Conservation (phyloP, 2,329 filamentous ascomycete species). For the Aspergillus ibericus region DNA sequence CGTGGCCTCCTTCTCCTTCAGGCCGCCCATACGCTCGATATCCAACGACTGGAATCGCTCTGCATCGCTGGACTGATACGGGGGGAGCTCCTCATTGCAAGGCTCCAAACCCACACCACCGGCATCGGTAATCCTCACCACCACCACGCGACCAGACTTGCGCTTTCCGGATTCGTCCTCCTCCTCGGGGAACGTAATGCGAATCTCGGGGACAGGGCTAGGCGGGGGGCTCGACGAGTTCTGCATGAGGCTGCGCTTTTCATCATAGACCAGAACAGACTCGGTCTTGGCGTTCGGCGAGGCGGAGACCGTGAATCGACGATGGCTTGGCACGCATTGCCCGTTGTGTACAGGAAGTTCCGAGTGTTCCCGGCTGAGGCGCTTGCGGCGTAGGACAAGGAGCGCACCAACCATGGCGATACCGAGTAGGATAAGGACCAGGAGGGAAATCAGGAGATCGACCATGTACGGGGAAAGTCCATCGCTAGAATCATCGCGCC, state of each 20-base stretch:
- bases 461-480: conserved; percentile 64
- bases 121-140: conserved; percentile 86
- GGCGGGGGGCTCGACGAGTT: conserved; percentile 73
- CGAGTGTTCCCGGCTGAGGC: conserved; percentile 52
- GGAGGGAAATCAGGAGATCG: conserved; percentile 74
- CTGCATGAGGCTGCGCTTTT: conserved; percentile 75
- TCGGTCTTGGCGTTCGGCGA: conserved; percentile 60
- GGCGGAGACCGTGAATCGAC: conserved; percentile 59
- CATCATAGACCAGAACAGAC: conserved; percentile 72
- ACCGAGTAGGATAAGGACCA: conserved; percentile 73
- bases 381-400: conserved; percentile 69
- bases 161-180: conserved; percentile 74
- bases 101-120: conserved; percentile 85
- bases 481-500: conserved; percentile 48
- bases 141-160: conserved; percentile 82
- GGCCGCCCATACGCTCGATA: conserved; percentile 87
- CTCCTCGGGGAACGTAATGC: conserved; percentile 96
- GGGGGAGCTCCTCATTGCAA: conserved; percentile 74
- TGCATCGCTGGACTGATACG: conserved; percentile 79
- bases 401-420: conserved; percentile 68
- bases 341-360: conserved; percentile 70
- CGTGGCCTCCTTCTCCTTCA: conserved; percentile 77
- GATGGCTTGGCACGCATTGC: conserved; percentile 48
- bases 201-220: conserved; percentile 90
- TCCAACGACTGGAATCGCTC: conserved; percentile 89